Conservation (phyloP, 2,329 filamentous ascomycete species). For the Diplodia seriata region DNA sequence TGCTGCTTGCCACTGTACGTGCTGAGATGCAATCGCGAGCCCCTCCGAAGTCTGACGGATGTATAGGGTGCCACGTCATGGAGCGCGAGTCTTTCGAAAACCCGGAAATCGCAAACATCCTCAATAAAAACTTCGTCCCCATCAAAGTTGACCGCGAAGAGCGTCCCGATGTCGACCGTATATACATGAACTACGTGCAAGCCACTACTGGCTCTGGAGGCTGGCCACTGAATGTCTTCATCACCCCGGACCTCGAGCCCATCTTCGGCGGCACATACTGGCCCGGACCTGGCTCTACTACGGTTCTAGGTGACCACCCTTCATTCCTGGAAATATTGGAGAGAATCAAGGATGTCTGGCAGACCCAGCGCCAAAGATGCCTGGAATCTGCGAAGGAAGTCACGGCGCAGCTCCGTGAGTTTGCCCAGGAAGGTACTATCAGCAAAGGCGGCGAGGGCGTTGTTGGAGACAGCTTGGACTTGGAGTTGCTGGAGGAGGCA, state of each 20-base stretch:
- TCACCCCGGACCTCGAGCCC: conserved; percentile 90
- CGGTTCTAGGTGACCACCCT: conserved; percentile 60
- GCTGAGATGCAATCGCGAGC: neutral
- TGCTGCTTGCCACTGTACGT: conserved; percentile 90
- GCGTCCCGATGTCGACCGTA: conserved; percentile 88
- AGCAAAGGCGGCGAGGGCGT: conserved; percentile 48
- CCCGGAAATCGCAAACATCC: conserved; percentile 75
- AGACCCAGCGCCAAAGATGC: conserved; percentile 81
- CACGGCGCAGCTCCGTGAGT: conserved; percentile 79
- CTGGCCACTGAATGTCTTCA: conserved; percentile 96
- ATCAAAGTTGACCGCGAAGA: conserved; percentile 94
- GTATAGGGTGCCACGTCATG: conserved; percentile 75
- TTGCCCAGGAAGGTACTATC: conserved; percentile 85
- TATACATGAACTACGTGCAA: conserved; percentile 99
- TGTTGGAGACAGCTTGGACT: conserved; percentile 73
- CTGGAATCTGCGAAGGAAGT: conserved; percentile 84
- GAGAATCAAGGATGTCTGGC: conserved; percentile 78
- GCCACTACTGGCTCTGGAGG: conserved; percentile 88
- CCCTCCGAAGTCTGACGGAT: conserved; percentile 23
- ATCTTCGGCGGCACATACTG: conserved; percentile 97
- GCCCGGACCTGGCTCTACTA: conserved; percentile 75
- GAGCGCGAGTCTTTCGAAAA: conserved; percentile 91
- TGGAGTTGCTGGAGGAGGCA: conserved; percentile 91
- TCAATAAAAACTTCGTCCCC: conserved; percentile 89
- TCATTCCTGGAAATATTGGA: conserved; percentile 83